Percentiles rank a stretch among this genome's conserved stretches.
phyloP scores from a whole-genome alignment of 805 yeast genomes.

The Clavispora vitiphila region DNA sequence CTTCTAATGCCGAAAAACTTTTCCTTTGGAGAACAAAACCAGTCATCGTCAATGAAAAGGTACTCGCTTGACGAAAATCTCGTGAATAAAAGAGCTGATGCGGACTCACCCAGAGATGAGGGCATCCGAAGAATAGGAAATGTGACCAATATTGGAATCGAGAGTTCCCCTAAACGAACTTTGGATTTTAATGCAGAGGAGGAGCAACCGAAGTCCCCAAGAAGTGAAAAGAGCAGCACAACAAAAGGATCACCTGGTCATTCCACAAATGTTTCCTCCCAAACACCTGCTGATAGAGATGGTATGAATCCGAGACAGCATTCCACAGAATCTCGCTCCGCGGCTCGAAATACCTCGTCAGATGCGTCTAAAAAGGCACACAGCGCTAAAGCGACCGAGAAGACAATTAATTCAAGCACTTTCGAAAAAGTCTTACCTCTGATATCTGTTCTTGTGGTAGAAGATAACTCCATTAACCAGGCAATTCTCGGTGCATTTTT shows the following conservation, averaged over 20 bases:
- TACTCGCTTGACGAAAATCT: slow-evolving; percentile 22
- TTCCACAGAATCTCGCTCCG: not conserved
- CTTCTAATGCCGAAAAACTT: slow-evolving; percentile 47
- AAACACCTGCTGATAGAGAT: not conserved
- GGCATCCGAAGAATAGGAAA: slow-evolving; percentile 5
- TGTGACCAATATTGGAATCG: slow-evolving; percentile 15
- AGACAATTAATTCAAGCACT: slow-evolving; percentile 30
- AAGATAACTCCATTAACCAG: slow-evolving; percentile 92
- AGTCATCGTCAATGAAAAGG: slow-evolving; percentile 15
- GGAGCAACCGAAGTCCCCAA: not conserved
- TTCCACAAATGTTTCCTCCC: not conserved
- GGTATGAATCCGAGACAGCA: not conserved
- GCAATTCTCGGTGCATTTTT: slow-evolving; percentile 85
- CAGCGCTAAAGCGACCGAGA: slow-evolving; percentile 1
- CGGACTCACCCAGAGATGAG: not conserved
- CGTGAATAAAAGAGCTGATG: slow-evolving; percentile 3
- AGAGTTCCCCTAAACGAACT: not conserved
- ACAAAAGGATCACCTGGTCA: not conserved
- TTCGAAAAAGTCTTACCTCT: slow-evolving; percentile 72
- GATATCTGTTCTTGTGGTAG: slow-evolving; percentile 87
- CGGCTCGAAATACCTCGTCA: not conserved
- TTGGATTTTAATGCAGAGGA: not conserved
- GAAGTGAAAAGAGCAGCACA: not conserved
- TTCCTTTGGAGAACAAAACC: slow-evolving; percentile 23
- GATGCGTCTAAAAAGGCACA: not conserved